Evolutionary conservation across 75 land plant genomes (phyloP).

Genomic region (Gnetum montanum): DNA sequence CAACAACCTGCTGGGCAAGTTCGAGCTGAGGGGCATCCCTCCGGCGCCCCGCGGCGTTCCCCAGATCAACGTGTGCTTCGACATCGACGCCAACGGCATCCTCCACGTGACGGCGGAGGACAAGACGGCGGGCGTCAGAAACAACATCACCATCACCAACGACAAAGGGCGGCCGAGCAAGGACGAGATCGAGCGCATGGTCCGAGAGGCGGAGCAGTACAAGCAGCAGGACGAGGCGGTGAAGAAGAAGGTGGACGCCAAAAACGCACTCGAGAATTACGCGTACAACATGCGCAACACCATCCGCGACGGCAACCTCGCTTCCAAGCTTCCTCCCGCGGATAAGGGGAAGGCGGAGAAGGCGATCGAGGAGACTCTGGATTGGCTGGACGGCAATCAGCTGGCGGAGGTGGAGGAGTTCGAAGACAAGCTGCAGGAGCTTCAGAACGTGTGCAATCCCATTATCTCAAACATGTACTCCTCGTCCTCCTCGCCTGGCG

Average conservation of each 20-base stretch:
- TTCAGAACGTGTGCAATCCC: constrained; percentile 53
- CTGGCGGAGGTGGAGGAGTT: constrained; percentile 55
- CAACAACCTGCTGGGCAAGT: constrained; percentile 37
- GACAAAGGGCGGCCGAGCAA: constrained; percentile 60
- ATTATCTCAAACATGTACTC: constrained; percentile 56
- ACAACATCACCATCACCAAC: constrained; percentile 52
- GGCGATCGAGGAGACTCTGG: constrained; percentile 28
- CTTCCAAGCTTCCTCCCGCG: constrained; percentile 14
- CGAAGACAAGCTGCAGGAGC: constrained; percentile 51
- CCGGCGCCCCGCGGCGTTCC: constrained; percentile 48
- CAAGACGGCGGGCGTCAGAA: constrained; percentile 53
- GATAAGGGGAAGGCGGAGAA: constrained; percentile 43
- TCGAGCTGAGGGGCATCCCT: constrained; percentile 39
- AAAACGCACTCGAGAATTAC: constrained; percentile 44
- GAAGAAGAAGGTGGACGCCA: constrained; percentile 48
- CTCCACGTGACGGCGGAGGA: constrained; percentile 56
- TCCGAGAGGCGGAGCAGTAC: constrained; percentile 53
- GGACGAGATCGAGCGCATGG: constrained; percentile 58
- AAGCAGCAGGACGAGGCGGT: constrained; percentile 53
- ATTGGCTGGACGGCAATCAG: constrained; percentile 48
- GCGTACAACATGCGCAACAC: constrained; percentile 57
- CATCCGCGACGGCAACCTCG: constrained; percentile 33
- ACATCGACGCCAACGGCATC: constrained; percentile 57
- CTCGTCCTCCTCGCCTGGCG: constrained; percentile 17
- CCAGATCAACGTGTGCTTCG: constrained; percentile 45